Conservation (phyloP, 2,329 filamentous ascomycete genomes). For the Fusarium buxicola region DNA sequence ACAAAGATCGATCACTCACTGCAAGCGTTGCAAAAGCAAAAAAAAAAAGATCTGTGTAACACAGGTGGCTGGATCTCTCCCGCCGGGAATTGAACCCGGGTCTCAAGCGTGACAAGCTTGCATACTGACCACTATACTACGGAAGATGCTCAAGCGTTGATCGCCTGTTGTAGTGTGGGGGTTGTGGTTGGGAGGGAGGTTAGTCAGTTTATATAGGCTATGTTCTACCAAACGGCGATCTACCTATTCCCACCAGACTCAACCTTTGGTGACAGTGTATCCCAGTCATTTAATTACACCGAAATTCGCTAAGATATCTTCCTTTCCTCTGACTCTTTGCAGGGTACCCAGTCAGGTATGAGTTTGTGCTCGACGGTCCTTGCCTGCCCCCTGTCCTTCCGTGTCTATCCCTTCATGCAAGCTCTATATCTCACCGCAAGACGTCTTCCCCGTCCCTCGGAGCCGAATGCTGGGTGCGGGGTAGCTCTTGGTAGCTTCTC, state of each 20-base stretch:
- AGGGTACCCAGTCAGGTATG: background rate
- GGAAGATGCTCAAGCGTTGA: slow-evolving; percentile 15
- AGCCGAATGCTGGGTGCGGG: slow-evolving; percentile 3
- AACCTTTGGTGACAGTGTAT: too few relatives aligned
- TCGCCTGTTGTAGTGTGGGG: slow-evolving; percentile 11
- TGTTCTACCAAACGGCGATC: too few relatives aligned
- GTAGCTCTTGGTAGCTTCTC: slow-evolving; percentile 7
- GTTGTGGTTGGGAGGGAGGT: background rate
- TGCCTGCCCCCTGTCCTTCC: background rate
- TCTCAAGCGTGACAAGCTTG: slow-evolving; percentile 22
- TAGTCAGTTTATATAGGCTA: background rate
- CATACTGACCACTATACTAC: slow-evolving; percentile 23
- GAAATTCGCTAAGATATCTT: background rate
- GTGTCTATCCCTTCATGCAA: slow-evolving; percentile 2
- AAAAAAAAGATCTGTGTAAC: slow-evolving; percentile 12
- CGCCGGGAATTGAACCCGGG: slow-evolving; percentile 22
- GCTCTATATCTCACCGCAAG: background rate
- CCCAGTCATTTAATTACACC: slow-evolving; percentile 2
- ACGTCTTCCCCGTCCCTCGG: background rate
- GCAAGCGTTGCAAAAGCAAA: background rate
- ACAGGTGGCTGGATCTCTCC: slow-evolving; percentile 21
- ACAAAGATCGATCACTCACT: too few relatives aligned
- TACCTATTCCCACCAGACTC: too few relatives aligned
- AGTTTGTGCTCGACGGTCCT: too few relatives aligned
- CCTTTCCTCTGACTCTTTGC: too few relatives aligned